Conservation (phyloP, 768 basidiomycete genomes). For the Gloeostereum incarnatum region DNA sequence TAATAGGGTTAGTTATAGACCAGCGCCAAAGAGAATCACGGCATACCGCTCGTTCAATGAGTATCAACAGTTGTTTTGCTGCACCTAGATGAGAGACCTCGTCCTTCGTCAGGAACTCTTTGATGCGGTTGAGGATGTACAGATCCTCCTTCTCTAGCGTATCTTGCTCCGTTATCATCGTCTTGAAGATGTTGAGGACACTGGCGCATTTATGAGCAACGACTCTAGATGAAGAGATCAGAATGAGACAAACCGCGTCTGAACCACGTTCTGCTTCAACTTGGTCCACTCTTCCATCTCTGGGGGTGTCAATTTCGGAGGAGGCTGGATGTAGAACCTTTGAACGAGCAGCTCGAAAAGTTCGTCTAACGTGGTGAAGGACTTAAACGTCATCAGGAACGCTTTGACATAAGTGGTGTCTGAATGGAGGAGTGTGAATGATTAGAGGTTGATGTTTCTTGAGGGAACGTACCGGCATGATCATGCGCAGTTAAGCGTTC, state of each 20-base stretch:
- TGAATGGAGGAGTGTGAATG: conserved; percentile 15
- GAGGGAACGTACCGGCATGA: conserved; percentile 53
- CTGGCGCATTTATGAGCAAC: conserved; percentile 25
- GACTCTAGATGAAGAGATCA: conserved; percentile 1
- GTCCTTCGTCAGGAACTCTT: conserved; percentile 63
- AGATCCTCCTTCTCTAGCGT: conserved; percentile 82
- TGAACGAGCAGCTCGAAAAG: conserved; percentile 74
- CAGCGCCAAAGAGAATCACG: no score
- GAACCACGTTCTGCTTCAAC: conserved; percentile 80
- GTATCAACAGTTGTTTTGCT: conserved; percentile 62
- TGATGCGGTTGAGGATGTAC: conserved; percentile 74
- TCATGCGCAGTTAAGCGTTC: conserved; percentile 91
- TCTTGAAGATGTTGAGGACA: conserved; percentile 84
- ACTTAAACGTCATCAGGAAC: conserved; percentile 95
- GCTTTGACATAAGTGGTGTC: conserved; percentile 78
- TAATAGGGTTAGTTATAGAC: conserved; percentile 2
- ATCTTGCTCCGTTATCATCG: conserved; percentile 80
- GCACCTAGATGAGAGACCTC: conserved; percentile 57
- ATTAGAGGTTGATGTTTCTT: neutral
- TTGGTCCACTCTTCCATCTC: conserved; percentile 76
- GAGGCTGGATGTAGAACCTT: conserved; percentile 74
- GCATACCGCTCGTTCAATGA: conserved; percentile 78
- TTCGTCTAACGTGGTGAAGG: conserved; percentile 79
- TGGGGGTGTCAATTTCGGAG: conserved; percentile 46
- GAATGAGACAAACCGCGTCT: conserved; percentile 79